phyloP scores from a whole-genome alignment of 352 stramenopile genomes.

The Globisporangium radiosum region DNA sequence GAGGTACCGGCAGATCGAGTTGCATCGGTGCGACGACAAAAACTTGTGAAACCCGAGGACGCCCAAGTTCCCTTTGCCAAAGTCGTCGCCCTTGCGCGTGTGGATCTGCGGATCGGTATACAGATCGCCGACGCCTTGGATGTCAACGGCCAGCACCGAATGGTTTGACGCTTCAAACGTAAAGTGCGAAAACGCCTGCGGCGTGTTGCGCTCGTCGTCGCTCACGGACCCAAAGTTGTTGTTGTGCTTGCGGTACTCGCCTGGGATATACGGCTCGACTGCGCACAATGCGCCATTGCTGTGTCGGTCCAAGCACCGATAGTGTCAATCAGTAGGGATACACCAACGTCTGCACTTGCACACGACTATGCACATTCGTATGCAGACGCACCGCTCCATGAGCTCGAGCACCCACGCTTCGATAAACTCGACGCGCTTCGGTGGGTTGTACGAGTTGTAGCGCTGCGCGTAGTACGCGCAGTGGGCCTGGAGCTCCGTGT shows the following conservation, averaged over 20 bases:
- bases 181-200: conserved; percentile 91
- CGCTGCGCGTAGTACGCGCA: conserved; percentile 78
- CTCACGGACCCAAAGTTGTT: conserved; percentile 86
- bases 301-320: background rate
- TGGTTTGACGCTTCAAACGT: conserved; percentile 92
- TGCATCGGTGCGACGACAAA: conserved; percentile 82
- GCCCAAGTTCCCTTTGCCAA: conserved; percentile 84
- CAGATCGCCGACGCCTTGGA: conserved; percentile 93
- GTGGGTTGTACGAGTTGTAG: conserved; percentile 83
- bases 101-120: conserved; percentile 95
- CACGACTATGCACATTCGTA: background rate
- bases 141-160: conserved; percentile 90
- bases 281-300: conserved; percentile 62
- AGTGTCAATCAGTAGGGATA: background rate
- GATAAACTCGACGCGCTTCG: conserved; percentile 80
- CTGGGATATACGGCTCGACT: conserved; percentile 75
- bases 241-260: conserved; percentile 86
- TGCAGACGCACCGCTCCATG: conserved; percentile 35
- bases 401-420: conserved; percentile 80
- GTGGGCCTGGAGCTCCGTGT: conserved; percentile 84
- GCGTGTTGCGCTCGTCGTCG: conserved; percentile 79
- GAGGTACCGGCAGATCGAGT: conserved; percentile 84
- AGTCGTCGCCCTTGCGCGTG: conserved; percentile 82
- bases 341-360: background rate
- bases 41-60: conserved; percentile 85